These are phyloP conservation scores for Ophiocordyceps robertsii DNA, from an alignment of 2,329 filamentous ascomycete genomes.

Conservation along the genomic window DNA sequence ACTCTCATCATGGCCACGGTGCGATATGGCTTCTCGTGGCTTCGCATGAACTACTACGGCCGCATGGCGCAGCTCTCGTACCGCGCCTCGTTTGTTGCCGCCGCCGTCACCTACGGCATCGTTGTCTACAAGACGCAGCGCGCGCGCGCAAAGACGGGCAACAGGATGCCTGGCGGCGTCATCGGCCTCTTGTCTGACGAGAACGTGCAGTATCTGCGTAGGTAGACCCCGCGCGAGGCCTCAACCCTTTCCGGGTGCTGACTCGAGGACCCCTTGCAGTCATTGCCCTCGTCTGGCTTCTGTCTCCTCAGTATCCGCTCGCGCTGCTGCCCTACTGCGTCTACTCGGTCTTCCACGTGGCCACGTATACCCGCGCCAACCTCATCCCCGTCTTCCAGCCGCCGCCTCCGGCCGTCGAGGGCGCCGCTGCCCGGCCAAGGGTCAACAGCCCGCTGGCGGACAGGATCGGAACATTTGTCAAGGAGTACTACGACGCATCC, in stretches of 20 bases:
- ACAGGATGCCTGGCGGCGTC: constrained; percentile 42
- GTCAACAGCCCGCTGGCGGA: constrained; percentile 55
- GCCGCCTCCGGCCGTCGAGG: constrained; percentile 40
- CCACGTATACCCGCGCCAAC: constrained; percentile 90
- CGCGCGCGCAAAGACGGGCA: constrained; percentile 64
- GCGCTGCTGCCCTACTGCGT: constrained; percentile 89
- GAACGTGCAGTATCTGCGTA: constrained; percentile 96
- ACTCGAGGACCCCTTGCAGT: constrained; percentile 31
- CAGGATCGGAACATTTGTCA: constrained; percentile 82
- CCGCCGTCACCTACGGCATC: constrained; percentile 88
- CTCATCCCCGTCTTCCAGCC: constrained; percentile 78
- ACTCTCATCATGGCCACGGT: constrained; percentile 70
- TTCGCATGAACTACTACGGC: constrained; percentile 78
- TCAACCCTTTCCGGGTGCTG: constrained; percentile 1
- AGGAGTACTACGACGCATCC: constrained; percentile 92
- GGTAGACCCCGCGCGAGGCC: constrained; percentile 16
- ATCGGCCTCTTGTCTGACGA: constrained; percentile 68
- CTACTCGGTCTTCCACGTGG: constrained; percentile 97
- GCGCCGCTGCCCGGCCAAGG: constrained; percentile 38
- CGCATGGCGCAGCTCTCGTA: constrained; percentile 72
- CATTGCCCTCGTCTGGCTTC: constrained; percentile 92
- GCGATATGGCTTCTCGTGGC: constrained; percentile 74
- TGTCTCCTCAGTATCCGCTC: constrained; percentile 75
- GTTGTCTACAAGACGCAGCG: constrained; percentile 97
- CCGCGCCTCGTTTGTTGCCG: constrained; percentile 78